Evolutionary conservation across 2,329 filamentous ascomycete species (phyloP).

Genomic region (Fusarium mexicanum): DNA sequence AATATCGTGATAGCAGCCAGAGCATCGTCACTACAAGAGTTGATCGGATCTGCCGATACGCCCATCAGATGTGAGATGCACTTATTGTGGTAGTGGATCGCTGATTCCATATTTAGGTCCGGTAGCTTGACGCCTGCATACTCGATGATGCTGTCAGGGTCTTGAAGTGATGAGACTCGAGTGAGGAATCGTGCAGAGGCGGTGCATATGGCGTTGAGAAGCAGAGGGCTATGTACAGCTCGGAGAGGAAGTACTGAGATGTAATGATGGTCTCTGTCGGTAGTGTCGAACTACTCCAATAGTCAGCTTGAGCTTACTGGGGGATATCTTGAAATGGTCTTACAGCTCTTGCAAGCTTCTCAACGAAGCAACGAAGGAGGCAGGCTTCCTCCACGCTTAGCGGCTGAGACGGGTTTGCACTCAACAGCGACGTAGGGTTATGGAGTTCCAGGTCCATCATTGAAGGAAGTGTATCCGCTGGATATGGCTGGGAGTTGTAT

Average conservation of each 20-base stretch:
- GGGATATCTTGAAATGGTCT: fast-evolving
- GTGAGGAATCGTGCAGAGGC: neutral
- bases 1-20: neutral
- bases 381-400: neutral
- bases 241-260: neutral
- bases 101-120: fast-evolving
- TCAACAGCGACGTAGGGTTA: fast-evolving
- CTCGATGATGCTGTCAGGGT: fast-evolving
- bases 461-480: neutral
- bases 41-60: fast-evolving
- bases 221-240: fast-evolving
- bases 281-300: fast-evolving
- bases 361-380: neutral
- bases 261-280: neutral
- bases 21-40: neutral
- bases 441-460: neutral
- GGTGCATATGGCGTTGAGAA: neutral
- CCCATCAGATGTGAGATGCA: neutral
- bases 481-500: neutral
- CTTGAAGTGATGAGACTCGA: neutral
- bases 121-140: fast-evolving
- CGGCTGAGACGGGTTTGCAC: fast-evolving
- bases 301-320: neutral
- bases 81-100: fast-evolving
- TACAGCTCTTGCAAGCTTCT: neutral